A percentile compares a stretch with the other conserved stretches of the same genome.
Conservation (phyloP, 805 yeast species). For the Starmerella vaccinii region DNA sequence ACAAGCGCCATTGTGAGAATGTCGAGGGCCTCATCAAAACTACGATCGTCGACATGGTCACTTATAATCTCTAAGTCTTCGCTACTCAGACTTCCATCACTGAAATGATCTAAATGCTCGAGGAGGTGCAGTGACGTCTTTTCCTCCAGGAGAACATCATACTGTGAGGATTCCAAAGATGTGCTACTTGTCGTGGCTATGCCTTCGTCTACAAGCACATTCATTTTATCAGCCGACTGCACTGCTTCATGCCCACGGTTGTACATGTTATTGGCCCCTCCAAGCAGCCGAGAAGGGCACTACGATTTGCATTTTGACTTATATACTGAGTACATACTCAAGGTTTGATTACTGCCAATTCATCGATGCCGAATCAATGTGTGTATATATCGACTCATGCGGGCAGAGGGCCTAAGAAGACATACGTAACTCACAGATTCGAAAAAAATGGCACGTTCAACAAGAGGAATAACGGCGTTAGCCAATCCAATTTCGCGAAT, state of each 20-base stretch:
- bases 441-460: no score
- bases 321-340: neutral
- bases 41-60: constrained; percentile 23
- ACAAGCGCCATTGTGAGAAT: constrained; percentile 35
- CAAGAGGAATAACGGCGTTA: no score
- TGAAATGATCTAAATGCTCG: neutral
- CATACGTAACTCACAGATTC: no score
- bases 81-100: constrained; percentile 2
- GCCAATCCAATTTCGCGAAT: no score
- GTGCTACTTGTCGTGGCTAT: neutral
- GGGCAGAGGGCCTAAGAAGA: no score
- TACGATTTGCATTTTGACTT: neutral
- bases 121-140: neutral
- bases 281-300: neutral
- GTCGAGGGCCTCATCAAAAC: constrained; percentile 34
- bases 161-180: neutral
- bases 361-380: no score
- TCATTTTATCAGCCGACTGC: no score
- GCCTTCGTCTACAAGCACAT: neutral
- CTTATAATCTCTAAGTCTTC: constrained; percentile 12
- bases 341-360: no score
- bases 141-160: neutral
- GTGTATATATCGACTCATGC: no score
- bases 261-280: no score
- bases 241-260: no score